These are phyloP conservation scores for Brassica juncea DNA, from an alignment of 345 rosid genomes.

Conservation along the genomic window DNA sequence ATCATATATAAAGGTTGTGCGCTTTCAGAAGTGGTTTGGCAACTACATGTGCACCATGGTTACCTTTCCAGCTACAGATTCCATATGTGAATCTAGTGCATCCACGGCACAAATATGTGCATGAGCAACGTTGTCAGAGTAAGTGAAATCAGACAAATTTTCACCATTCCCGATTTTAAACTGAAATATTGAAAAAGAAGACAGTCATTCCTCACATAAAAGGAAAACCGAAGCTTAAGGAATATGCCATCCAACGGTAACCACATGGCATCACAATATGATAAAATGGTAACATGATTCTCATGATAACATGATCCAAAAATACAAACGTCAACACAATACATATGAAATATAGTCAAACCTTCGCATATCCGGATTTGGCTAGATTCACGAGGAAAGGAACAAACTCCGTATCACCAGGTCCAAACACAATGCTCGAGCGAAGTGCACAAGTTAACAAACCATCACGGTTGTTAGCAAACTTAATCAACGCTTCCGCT, in stretches of 20 bases:
- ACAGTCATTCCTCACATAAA: background rate
- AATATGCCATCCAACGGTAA: constrained; percentile 8
- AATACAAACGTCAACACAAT: too few relatives aligned
- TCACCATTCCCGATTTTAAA: constrained; percentile 80
- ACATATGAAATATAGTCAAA: constrained; percentile 3
- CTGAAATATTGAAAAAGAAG: constrained; percentile 50
- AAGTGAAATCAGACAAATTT: constrained; percentile 87
- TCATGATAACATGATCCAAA: too few relatives aligned
- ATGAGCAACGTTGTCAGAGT: constrained; percentile 81
- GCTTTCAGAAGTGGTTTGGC: background rate
- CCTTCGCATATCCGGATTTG: constrained; percentile 88
- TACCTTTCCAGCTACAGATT: constrained; percentile 96
- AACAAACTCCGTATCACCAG: constrained; percentile 65
- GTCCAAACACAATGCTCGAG: constrained; percentile 89
- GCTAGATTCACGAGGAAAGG: constrained; percentile 66
- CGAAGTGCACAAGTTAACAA: constrained; percentile 91
- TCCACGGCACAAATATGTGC: constrained; percentile 80
- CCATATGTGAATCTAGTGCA: constrained; percentile 66
- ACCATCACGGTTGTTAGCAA: constrained; percentile 74
- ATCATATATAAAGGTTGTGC: constrained; percentile 20
- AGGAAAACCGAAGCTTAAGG: background rate
- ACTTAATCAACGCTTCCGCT: constrained; percentile 74
- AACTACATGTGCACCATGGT: constrained; percentile 9
- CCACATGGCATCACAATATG: background rate
- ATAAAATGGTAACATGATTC: background rate